Conservation (phyloP, 305 asterid genomes). For the Fraxinus platypoda region DNA sequence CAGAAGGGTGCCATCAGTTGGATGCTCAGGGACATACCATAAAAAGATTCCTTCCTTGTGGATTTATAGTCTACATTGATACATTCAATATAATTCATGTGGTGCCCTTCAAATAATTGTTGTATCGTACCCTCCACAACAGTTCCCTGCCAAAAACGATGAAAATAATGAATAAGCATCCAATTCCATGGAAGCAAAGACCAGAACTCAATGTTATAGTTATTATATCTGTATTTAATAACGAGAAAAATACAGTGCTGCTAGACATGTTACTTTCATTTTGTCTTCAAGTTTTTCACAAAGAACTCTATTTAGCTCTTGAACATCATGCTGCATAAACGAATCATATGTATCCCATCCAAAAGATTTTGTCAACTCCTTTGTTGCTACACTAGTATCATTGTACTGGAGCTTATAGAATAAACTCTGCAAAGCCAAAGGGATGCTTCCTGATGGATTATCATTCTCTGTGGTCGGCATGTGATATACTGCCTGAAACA, state of each 20-base stretch:
- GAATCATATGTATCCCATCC: constrained; percentile 67
- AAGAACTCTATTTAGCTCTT: constrained; percentile 57
- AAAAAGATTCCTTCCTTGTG: constrained; percentile 57
- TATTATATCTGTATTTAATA: constrained; percentile 12
- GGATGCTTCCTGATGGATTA: constrained; percentile 56
- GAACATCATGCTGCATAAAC: constrained; percentile 64
- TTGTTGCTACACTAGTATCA: constrained; percentile 57
- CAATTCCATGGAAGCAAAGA: neutral
- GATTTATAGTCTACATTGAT: constrained; percentile 57
- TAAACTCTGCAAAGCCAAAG: constrained; percentile 57
- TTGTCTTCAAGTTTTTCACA: constrained; percentile 66
- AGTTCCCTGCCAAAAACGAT: constrained; percentile 45
- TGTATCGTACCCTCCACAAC: constrained; percentile 58
- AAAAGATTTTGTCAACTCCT: constrained; percentile 59
- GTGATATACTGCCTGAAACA: constrained; percentile 52
- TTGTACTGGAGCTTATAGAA: constrained; percentile 60
- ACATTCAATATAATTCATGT: constrained; percentile 58
- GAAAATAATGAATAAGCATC: constrained; percentile 15
- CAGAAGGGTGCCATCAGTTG: neutral
- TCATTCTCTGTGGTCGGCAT: constrained; percentile 62
- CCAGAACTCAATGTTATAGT: neutral
- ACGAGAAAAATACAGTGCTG: constrained; percentile 10
- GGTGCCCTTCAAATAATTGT: constrained; percentile 57
- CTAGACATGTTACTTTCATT: constrained; percentile 40
- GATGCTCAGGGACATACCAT: constrained; percentile 33